Evolutionary conservation across 2,329 filamentous ascomycete genomes (phyloP), one percentile per base, ranked within the genome.

Genomic region (Hirsutella rhossiliensis): DNA sequence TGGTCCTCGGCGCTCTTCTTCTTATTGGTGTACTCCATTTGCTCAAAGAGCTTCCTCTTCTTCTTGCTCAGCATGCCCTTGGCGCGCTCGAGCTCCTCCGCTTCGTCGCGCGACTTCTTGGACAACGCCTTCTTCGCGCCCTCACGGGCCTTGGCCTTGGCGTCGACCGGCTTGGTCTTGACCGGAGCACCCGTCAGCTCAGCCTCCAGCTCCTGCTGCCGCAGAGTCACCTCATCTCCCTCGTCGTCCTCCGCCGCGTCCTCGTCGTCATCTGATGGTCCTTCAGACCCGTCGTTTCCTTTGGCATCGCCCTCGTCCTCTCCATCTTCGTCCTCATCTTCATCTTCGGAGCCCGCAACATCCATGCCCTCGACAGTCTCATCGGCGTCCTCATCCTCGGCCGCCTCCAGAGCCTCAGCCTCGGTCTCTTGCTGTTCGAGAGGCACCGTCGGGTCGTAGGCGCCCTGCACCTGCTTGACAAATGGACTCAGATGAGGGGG

Each of bases 31-130:
- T 94, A 94, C 59, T 88, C 75, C 87, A 98, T 98, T 72, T 96
- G 92, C 72, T 97, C 92, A 53, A 90, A 84, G 57, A 96, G 71
- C 80, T 96, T 96, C 57, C 92, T 76, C 80, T 97, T 98, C 78
- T 94, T 92, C 65, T 94, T 86, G 64, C 84, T 86, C 72, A 97
- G 82, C 92, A 98, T 98, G 70, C 94, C 92, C 78, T 95, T 96
- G 62, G 87, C 83, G 50, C 90, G 76, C 64, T 95, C 88, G 46
- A 94, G 66, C 56, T 97, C 89, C 64, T 97, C 92, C 4, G 84
- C 81, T 59, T 92, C 85, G 56, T 80, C 74, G 47, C 79, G 76
- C 31, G 79, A 76, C 65, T 85, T 82, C 69, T 82, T 83, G 53
- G 76, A 73, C 28, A 82, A 69, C 55, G 78, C 78, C 59, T 85